These are phyloP conservation scores for Erodium trifolium DNA, from an alignment of 441 rosid genomes.

Conservation along the genomic window DNA sequence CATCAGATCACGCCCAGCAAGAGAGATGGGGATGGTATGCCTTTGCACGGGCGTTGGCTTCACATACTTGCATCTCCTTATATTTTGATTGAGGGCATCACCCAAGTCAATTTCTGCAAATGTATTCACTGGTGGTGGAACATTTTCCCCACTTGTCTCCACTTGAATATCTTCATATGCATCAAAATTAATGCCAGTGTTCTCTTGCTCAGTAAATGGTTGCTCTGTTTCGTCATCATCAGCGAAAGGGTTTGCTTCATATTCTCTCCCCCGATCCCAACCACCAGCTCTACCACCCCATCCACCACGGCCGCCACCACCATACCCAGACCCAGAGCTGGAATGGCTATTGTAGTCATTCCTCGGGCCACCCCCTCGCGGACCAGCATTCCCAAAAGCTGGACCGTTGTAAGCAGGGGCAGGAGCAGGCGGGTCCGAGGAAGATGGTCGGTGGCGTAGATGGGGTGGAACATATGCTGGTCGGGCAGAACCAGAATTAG, in stretches of 20 bases:
- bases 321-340: slow-evolving; percentile 27
- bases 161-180: slow-evolving; percentile 59
- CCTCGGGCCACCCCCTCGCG: slow-evolving; percentile 25
- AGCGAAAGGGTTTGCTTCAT: slow-evolving; percentile 47
- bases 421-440: slow-evolving; percentile 22
- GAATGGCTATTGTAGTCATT: neutral
- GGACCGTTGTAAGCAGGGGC: slow-evolving; percentile 25
- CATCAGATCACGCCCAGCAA: slow-evolving; percentile 49
- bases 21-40: slow-evolving; percentile 45
- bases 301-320: slow-evolving; percentile 23
- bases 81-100: slow-evolving; percentile 42
- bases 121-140: slow-evolving; percentile 47
- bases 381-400: slow-evolving; percentile 18
- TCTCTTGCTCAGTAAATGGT: slow-evolving; percentile 29
- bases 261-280: slow-evolving; percentile 35
- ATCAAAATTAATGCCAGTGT: slow-evolving; percentile 46
- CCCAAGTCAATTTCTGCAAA: slow-evolving; percentile 57
- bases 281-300: slow-evolving; percentile 42
- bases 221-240: slow-evolving; percentile 22
- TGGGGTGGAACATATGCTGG: slow-evolving; percentile 47
- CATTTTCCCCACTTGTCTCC: slow-evolving; percentile 56
- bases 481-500: slow-evolving; percentile 20
- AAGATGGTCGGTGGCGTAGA: slow-evolving; percentile 35
- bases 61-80: slow-evolving; percentile 53
- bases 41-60: slow-evolving; percentile 59